Evolutionary conservation across 2,329 filamentous ascomycete species (phyloP), one percentile per base, ranked within the genome.

Genomic region (Botrytis porri): DNA sequence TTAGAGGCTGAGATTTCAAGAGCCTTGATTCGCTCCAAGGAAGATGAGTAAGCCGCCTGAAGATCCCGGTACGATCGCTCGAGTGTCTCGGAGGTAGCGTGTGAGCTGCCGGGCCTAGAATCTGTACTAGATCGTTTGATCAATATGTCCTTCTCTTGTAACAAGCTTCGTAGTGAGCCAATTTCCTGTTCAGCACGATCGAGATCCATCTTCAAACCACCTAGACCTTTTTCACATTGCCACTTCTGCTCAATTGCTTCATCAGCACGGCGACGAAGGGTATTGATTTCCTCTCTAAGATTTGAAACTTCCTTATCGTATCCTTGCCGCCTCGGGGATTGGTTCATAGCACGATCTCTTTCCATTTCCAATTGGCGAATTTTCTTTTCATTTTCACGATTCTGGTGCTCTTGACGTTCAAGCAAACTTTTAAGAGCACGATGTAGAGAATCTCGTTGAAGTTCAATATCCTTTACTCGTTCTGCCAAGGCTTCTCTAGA

Each of bases 151-250:
- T 95, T 92, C 81, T 97, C 93, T 74, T 90, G 85, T 32, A 98
- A 87, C 39, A 98, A 85, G 45, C 85, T 88, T 61, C 93, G 90
- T 59, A 99, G 87, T n/a, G 93, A 93, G 59, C 89, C 86, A 43
- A 97, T 97, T 83, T 99, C 96, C 81, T 96, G 93, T 82, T 98
- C 94, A 39, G 96, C 95, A 75, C 95, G 93, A 82, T 98, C 96
- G 60, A 99, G 88, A 80, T 98, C 95, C 92, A 97, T 98, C 84
- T 97, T 97, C 73, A 98, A 84, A 72, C 95, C 94, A 70, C 89
- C 88, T 2, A 98, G 85, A 29, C 94, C 94, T 83, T 97, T 97
- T 83, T 98, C 95, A 75, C 95, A 95, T 80, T 97, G 92, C 91
- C 93, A 98, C 83, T 98, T 98, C 79, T 97, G 93, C 80, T 97